Percentiles rank a stretch among this genome's conserved stretches.
Conservation (phyloP, 2,329 filamentous ascomycete genomes). For the Colletotrichum simmondsii region DNA sequence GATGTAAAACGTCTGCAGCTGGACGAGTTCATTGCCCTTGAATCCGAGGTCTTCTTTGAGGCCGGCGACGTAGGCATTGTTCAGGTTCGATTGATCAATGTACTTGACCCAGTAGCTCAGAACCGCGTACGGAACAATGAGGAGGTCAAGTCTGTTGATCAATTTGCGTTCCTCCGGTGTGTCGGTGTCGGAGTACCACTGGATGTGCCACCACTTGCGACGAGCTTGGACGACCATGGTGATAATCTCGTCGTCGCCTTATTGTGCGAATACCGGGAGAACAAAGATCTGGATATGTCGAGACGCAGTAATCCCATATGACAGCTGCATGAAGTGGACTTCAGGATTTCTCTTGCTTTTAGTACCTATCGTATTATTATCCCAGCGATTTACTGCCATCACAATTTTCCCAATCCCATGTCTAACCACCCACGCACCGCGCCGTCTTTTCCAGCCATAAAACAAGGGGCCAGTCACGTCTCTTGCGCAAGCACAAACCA, state of each 20-base stretch:
- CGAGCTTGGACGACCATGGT: constrained; percentile 25
- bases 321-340: not conserved
- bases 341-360: constrained; percentile 2
- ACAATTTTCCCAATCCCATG: not conserved
- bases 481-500: not conserved
- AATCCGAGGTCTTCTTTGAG: constrained; percentile 41
- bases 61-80: constrained; percentile 46
- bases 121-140: constrained; percentile 48
- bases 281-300: not conserved
- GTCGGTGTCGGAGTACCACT: constrained; percentile 63
- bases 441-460: not conserved
- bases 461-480: not conserved
- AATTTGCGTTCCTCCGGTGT: constrained; percentile 53
- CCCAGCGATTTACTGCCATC: not conserved
- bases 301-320: not conserved
- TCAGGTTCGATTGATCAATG: constrained; percentile 44
- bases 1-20: constrained; percentile 40
- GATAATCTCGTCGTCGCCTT: not conserved
- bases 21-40: constrained; percentile 41
- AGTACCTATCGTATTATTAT: not conserved
- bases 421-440: not conserved
- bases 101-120: constrained; percentile 43
- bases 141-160: constrained; percentile 53
- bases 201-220: constrained; percentile 49
- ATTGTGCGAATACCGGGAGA: not conserved